A percentile compares a stretch with the other conserved stretches of the same genome.
phyloP scores from a whole-genome alignment of 768 basidiomycete species.

The Podaxis rugospora region DNA sequence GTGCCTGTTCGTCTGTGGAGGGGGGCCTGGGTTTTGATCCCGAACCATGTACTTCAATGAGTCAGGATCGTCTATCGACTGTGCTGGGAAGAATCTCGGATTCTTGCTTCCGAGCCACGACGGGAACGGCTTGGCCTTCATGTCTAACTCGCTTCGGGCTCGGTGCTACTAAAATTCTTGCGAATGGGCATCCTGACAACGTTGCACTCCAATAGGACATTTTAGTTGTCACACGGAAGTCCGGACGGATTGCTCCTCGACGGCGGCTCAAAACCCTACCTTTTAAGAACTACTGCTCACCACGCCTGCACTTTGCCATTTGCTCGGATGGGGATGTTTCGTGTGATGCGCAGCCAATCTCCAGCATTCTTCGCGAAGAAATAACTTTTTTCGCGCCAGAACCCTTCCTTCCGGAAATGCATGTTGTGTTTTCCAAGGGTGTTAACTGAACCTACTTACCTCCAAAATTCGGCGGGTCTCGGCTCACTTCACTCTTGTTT shows the following conservation, averaged over 20 bases:
- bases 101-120: background rate
- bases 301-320: background rate
- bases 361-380: background rate
- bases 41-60: background rate
- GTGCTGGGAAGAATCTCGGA: background rate
- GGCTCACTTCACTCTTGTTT: background rate
- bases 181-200: background rate
- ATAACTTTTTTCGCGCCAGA: background rate
- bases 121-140: background rate
- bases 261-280: background rate
- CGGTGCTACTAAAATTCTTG: background rate
- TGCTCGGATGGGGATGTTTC: background rate
- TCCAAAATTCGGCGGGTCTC: background rate
- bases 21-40: background rate
- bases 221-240: background rate
- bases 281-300: background rate
- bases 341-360: slow-evolving; percentile 1
- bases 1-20: background rate
- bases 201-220: background rate
- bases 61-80: background rate
- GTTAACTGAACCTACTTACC: background rate
- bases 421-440: background rate
- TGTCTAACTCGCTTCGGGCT: background rate
- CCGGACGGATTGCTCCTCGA: background rate
- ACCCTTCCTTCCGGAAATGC: background rate